These are phyloP conservation scores for Gossypium stocksii DNA, from an alignment of 345 rosid genomes.

Conservation along the genomic window DNA sequence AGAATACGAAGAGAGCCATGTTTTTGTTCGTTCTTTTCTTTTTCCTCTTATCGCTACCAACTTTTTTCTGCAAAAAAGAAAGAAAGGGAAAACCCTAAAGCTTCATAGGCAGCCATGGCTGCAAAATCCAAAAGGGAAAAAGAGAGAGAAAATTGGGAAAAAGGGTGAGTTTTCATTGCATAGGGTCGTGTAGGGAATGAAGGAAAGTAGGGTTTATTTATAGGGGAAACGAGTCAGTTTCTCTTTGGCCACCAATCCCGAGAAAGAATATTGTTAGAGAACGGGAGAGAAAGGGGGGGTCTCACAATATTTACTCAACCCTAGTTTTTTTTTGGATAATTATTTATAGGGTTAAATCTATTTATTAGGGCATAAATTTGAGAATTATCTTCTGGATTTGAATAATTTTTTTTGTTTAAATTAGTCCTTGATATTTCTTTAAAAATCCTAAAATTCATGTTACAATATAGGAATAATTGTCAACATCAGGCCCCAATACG, in stretches of 20 bases:
- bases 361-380: no score
- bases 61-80: background rate
- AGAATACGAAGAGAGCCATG: slow-evolving; percentile 73
- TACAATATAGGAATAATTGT: no score
- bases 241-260: slow-evolving; percentile 78
- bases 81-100: slow-evolving; percentile 4
- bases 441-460: no score
- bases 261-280: slow-evolving; percentile 69
- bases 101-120: background rate
- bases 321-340: slow-evolving; percentile 13
- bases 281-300: background rate
- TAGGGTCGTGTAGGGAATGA: slow-evolving; percentile 23
- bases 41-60: background rate
- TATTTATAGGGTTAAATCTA: no score
- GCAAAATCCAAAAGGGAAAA: background rate
- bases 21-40: background rate
- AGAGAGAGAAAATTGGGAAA: background rate
- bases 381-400: no score
- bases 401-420: no score
- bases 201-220: slow-evolving; percentile 1
- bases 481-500: no score
- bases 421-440: no score
- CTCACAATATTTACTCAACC: slow-evolving; percentile 33
- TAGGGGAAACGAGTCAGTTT: slow-evolving; percentile 25
- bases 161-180: background rate